Conservation (phyloP, 169 alveolate genomes). For the Miamiensis avidus region DNA sequence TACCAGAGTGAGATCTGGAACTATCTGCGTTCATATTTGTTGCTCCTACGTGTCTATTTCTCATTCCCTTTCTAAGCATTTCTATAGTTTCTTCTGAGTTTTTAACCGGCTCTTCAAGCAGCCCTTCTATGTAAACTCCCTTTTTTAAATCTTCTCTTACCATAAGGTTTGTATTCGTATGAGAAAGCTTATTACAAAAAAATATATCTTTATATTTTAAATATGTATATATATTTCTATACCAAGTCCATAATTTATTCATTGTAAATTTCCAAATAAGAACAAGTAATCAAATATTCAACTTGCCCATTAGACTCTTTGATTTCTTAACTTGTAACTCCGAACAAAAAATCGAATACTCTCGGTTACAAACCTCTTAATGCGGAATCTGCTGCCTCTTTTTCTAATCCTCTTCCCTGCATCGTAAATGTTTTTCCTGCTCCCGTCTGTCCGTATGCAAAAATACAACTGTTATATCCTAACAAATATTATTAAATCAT, state of each 20-base stretch:
- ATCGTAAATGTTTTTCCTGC: constrained; percentile 52
- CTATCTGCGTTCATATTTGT: constrained; percentile 83
- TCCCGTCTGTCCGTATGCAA: constrained; percentile 52
- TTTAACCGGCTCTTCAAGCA: constrained; percentile 73
- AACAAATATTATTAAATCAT: background rate
- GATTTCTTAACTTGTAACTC: constrained; percentile 47
- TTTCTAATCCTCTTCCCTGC: constrained; percentile 37
- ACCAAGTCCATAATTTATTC: constrained; percentile 85
- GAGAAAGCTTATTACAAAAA: background rate
- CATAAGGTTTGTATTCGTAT: constrained; percentile 59
- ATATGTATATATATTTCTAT: background rate
- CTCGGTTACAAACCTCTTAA: constrained; percentile 67
- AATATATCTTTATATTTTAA: background rate
- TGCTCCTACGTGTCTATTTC: constrained; percentile 75
- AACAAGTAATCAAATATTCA: constrained; percentile 63
- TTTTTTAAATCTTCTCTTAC: constrained; percentile 78
- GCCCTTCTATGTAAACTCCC: constrained; percentile 81
- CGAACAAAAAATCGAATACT: constrained; percentile 56
- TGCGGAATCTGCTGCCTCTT: constrained; percentile 43
- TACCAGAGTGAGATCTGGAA: constrained; percentile 80
- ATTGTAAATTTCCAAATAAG: constrained; percentile 86
- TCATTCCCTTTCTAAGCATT: constrained; percentile 70
- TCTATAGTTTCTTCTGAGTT: constrained; percentile 63
- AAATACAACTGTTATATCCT: constrained; percentile 41
- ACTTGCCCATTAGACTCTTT: constrained; percentile 23